phyloP scores from a whole-genome alignment of 192 early-diverging fungal species.

The Coemansia sp. region DNA sequence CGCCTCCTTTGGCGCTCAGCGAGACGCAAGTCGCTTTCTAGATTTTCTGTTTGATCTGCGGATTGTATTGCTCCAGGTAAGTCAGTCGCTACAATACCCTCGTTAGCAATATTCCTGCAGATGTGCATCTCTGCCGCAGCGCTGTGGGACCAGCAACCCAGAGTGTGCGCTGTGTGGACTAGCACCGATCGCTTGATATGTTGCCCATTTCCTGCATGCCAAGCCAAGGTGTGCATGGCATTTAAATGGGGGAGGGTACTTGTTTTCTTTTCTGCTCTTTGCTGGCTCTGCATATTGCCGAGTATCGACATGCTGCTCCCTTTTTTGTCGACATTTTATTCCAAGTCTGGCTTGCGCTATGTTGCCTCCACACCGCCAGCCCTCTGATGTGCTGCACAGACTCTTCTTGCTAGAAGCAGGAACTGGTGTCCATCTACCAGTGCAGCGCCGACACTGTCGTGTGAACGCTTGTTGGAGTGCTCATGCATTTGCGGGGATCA shows the following conservation, averaged over 20 bases:
- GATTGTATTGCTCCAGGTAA: conserved; percentile 51
- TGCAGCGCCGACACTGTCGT: not conserved
- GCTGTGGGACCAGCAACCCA: not conserved
- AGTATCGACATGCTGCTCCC: not conserved
- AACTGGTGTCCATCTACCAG: not conserved
- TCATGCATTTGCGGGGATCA: not conserved
- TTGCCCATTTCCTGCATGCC: not conserved
- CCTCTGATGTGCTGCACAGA: not conserved
- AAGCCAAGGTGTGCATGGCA: not conserved
- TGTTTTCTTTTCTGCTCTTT: not conserved
- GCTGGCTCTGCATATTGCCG: not conserved
- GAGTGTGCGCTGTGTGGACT: not conserved
- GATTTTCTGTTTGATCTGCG: conserved; percentile 50
- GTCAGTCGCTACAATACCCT: not conserved
- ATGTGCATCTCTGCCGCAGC: not conserved
- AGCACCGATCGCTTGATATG: not conserved
- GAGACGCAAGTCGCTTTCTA: conserved; percentile 37
- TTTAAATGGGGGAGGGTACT: not conserved
- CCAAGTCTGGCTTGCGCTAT: no score
- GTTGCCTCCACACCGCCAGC: not conserved
- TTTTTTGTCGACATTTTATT: not conserved
- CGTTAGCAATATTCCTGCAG: not conserved
- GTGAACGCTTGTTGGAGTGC: not conserved
- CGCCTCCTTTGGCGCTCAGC: conserved; percentile 21
- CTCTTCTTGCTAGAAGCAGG: not conserved